Base-by-base conservation (phyloP, 805 yeast species). In the Ogataea polymorpha region DNA sequence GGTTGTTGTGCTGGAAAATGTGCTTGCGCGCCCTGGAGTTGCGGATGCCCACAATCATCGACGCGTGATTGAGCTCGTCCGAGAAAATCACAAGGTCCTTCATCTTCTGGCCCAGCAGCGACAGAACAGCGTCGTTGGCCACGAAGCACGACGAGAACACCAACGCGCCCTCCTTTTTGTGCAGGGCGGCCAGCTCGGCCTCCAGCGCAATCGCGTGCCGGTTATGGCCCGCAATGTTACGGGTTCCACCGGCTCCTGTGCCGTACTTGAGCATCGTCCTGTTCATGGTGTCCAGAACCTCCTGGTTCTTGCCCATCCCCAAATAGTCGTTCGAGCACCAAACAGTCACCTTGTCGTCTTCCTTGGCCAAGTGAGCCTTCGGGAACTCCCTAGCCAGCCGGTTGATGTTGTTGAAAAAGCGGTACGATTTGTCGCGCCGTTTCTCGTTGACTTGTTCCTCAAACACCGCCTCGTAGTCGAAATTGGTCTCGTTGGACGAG, bases 281-380 rank as follows among this genome's bases (percentile, higher is more conserved):
- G 54, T 83, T 82, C 91, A 91, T 93, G 41, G 79, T 80, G 13
- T 76, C 67, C 45, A 88, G 68, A 32, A 91, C 91, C 48, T 74
- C 69, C 48, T 74, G 75, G 62, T 91, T 86, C 57, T 79, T 80
- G 38, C 96, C 91, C 93, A 93, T 86, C 10, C 98, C 97, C 46
- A 93, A 73, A 63, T 93, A 93, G 66, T 93, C 99, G 64, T 93
- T 93, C 30, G 99, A 90, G 61, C 99, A 93, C 99, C 99, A 93
- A 44, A 93, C 99, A 38, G 96, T 89, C 44, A 93, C 99, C 60
- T 86, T 86, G 56, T 88, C 95, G 12, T 70, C 70, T 58, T 82
- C 87, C 26, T 59, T 46, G 43, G 81, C 74, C 51, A 93, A 78
- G 61, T 93, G 99, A 26, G 99, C 99, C 56, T 71, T 71, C 32